A percentile compares a stretch with the other conserved stretches of the same genome.
Conservation (phyloP, 2,329 filamentous ascomycete species). For the Arthroderma sp. region DNA sequence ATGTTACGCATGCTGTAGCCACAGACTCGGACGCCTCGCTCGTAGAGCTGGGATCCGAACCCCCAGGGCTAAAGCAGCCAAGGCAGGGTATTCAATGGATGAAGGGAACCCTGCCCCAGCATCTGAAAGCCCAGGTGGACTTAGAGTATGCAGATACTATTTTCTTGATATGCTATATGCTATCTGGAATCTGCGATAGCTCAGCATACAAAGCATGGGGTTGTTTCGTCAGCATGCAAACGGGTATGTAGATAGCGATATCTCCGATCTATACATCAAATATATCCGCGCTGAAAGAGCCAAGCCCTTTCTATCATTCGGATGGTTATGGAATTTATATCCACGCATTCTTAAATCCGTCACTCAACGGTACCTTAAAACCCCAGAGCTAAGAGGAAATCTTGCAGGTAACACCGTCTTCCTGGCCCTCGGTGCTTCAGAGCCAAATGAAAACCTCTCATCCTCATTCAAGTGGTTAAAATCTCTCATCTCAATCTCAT, state of each 20-base stretch:
- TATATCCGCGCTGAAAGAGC: not conserved
- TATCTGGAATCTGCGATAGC: conserved; percentile 33
- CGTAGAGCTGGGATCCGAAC: not conserved
- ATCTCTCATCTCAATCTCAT: conserved; percentile 29
- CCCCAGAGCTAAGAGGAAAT: too few relatives aligned
- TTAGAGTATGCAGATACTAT: conserved; percentile 24
- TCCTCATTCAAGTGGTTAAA: conserved; percentile 30
- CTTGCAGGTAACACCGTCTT: conserved; percentile 34
- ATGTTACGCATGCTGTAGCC: not conserved
- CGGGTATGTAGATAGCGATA: conserved; percentile 20
- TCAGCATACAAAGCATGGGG: conserved; percentile 35
- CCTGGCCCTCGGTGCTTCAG: conserved; percentile 32
- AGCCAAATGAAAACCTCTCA: conserved; percentile 24
- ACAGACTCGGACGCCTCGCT: not conserved
- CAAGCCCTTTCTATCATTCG: too few relatives aligned
- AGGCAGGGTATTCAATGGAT: too few relatives aligned
- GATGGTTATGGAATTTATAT: too few relatives aligned
- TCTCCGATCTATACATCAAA: not conserved
- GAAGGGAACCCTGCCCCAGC: not conserved
- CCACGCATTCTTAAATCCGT: too few relatives aligned
- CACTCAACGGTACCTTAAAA: too few relatives aligned
- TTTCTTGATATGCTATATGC: conserved; percentile 26
- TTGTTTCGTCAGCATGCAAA: conserved; percentile 37
- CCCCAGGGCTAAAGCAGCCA: too few relatives aligned
- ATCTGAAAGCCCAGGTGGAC: conserved; percentile 12